Base-by-base conservation (phyloP, 495 filamentous ascomycete species). In the Delitschia confertaspora region DNA sequence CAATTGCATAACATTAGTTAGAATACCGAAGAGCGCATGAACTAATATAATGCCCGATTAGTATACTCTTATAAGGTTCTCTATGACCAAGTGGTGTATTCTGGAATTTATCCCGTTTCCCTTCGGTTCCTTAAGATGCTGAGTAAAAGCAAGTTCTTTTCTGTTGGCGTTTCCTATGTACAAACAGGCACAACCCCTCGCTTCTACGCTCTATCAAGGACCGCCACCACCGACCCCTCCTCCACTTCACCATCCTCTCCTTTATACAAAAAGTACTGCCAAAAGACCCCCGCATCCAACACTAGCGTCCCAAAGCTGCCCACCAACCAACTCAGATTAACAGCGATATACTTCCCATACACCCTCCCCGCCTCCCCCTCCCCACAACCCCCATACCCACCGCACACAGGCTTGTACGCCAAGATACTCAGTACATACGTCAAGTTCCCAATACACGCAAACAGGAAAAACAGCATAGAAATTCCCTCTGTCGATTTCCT, bases 351-450 rank as follows among this genome's bases (percentile, higher is more conserved):
- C 40, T 69, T 66, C 25, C 74, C 72, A 63, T 94, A 96, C 14
- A 85, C 58, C 5, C 39, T 53, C 6, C 51, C 47, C 0, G 69
- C 69, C 54, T 86, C 79, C 3, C 78, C 78, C 3, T 62, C 58
- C 18, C 47, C 47, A 60, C 81, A 82, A 8, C 62, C 48, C 9
- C 40, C 16, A 4, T 38, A 35, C n/a, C 38, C 13, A 6, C n/a
- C 7, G 37, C 64, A 65, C 6, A 53, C 76, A 79, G 89, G 82
- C 14, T 84, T 82, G 56, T 83, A 94, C 5, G 85, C 88, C 33
- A 96, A 65, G 29, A 98, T 96, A n/a, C 76, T 83, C 13, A 94
- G 58, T 4, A 95, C 87, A 56, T 93, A 98, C 0, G 89, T 94
- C 41, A 89, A 53, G 56, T 98, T 98, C 2, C 91, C 91, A 16